These are phyloP conservation scores for Dunaliella primolecta DNA, from an alignment of 139 green algal species.

Conservation along the genomic window DNA sequence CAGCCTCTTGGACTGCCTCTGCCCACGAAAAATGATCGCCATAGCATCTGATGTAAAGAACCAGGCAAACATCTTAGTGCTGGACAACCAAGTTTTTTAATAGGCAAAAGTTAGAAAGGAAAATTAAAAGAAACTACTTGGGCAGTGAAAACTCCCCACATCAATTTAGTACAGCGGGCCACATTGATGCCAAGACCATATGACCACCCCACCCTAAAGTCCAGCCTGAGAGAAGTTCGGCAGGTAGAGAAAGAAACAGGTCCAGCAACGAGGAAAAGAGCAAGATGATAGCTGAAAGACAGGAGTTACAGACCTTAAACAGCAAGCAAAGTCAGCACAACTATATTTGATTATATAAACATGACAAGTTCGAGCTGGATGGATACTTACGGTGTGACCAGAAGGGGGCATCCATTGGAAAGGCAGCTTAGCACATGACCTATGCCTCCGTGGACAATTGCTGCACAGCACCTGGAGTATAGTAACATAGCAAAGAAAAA, in stretches of 20 bases:
- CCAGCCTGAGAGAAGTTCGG: too few relatives aligned
- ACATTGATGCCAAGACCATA: too few relatives aligned
- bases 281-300: not conserved
- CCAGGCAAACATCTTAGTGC: not conserved
- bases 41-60: not conserved
- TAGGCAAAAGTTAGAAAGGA: too few relatives aligned
- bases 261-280: not conserved
- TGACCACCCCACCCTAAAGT: too few relatives aligned
- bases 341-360: not conserved
- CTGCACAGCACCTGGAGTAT: not conserved
- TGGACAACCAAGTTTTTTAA: too few relatives aligned
- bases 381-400: not conserved
- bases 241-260: too few relatives aligned
- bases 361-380: too few relatives aligned
- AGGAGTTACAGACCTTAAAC: not conserved
- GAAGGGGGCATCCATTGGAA: not conserved
- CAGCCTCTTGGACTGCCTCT: not conserved
- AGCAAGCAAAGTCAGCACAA: not conserved
- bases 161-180: too few relatives aligned
- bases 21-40: not conserved
- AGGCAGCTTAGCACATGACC: not conserved
- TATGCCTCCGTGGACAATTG: not conserved
- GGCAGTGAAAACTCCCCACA: too few relatives aligned
- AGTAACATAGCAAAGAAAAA: not conserved
- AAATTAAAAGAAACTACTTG: too few relatives aligned